A percentile compares a stretch with the other conserved stretches of the same genome.
phyloP scores from a whole-genome alignment of 805 yeast genomes.

The Hanseniaspora singularis region DNA sequence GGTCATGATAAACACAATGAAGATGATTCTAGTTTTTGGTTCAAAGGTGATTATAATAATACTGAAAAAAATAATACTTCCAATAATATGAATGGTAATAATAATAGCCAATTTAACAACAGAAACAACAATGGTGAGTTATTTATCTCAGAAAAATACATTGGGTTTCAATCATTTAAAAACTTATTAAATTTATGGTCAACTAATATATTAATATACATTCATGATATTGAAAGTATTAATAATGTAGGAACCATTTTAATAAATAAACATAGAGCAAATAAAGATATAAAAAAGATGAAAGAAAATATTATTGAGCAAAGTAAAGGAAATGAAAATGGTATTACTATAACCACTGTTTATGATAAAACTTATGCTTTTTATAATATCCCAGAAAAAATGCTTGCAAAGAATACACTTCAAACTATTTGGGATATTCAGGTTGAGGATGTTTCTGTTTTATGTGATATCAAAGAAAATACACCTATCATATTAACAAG shows the following conservation, averaged over 20 bases:
- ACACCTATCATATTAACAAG: neutral
- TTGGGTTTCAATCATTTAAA: constrained; percentile 71
- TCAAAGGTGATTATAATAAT: neutral
- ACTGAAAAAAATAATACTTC: neutral
- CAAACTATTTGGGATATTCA: constrained; percentile 15
- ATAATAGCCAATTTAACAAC: constrained; percentile 24
- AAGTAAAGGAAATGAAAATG: constrained; percentile 8
- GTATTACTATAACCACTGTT: constrained; percentile 15
- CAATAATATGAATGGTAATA: constrained; percentile 23
- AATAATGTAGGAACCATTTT: constrained; percentile 12
- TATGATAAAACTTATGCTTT: constrained; percentile 15
- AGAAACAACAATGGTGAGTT: constrained; percentile 58
- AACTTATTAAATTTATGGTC: constrained; percentile 68
- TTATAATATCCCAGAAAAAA: constrained; percentile 6
- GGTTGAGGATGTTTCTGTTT: constrained; percentile 8
- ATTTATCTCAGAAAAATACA: constrained; percentile 61
- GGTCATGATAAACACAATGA: neutral
- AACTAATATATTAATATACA: constrained; percentile 60
- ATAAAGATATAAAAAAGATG: constrained; percentile 3
- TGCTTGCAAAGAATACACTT: constrained; percentile 1
- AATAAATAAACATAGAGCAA: constrained; percentile 14
- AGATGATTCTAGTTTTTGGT: neutral
- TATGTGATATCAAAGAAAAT: constrained; percentile 1
- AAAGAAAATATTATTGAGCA: neutral
- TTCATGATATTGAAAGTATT: constrained; percentile 55